Evolutionary conservation across 2,329 filamentous ascomycete species (phyloP).

Genomic region (Thielaviopsis populi): DNA sequence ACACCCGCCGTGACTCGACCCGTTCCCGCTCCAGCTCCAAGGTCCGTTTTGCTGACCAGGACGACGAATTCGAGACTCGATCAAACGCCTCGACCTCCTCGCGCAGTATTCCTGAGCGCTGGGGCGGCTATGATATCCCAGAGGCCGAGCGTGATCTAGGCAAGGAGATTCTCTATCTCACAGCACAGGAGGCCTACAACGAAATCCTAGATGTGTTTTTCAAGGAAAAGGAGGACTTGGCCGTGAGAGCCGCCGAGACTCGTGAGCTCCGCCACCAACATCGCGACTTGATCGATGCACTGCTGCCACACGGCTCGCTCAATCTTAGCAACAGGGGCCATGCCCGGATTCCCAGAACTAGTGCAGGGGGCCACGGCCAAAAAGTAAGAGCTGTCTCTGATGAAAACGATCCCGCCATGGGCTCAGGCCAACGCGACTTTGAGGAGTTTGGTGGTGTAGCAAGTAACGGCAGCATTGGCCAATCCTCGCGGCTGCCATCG

Average conservation of each 20-base stretch:
- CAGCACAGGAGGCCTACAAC: slow-evolving; percentile 85
- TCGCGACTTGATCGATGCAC: slow-evolving; percentile 32
- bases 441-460: neutral
- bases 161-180: slow-evolving; percentile 78
- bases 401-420: neutral
- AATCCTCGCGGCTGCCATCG: neutral
- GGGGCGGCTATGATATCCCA: slow-evolving; percentile 68
- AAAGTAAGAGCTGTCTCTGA: neutral
- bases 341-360: neutral
- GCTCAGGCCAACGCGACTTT: neutral
- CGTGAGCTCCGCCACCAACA: slow-evolving; percentile 44
- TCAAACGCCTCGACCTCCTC: slow-evolving; percentile 63
- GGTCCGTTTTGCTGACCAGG: slow-evolving; percentile 60
- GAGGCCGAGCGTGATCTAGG: slow-evolving; percentile 70
- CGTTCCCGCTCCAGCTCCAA: slow-evolving; percentile 64
- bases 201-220: slow-evolving; percentile 82
- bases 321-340: neutral
- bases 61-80: slow-evolving; percentile 49
- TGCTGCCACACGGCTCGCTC: slow-evolving; percentile 19
- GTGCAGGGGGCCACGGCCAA: neutral
- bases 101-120: slow-evolving; percentile 54
- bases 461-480: neutral
- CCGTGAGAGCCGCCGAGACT: slow-evolving; percentile 51
- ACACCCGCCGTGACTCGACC: slow-evolving; percentile 28
- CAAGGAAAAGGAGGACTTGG: slow-evolving; percentile 60